Evolutionary conservation across 148 eudicot species (phyloP).

Genomic region (Dysphania ambrosioides): DNA sequence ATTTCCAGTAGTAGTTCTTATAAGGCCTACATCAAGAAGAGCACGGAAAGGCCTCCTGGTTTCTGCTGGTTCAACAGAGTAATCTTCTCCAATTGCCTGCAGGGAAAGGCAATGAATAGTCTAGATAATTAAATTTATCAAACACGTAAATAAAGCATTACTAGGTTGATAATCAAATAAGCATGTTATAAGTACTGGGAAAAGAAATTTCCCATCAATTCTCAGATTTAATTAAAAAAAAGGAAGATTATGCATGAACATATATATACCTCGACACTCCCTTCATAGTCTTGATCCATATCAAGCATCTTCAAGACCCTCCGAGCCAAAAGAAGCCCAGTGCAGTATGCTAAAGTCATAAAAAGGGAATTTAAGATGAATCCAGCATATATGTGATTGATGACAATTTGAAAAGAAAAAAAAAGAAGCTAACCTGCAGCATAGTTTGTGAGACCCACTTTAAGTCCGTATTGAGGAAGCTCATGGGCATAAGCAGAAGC

Average conservation of each 20-base stretch:
- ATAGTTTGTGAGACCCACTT: conserved; percentile 73
- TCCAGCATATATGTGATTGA: not conserved
- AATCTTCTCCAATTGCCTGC: conserved; percentile 82
- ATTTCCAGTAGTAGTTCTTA: conserved; percentile 73
- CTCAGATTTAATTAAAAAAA: not conserved
- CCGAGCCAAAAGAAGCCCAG: conserved; percentile 72
- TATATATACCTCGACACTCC: conserved; percentile 59
- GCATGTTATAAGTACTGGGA: not conserved
- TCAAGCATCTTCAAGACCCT: conserved; percentile 64
- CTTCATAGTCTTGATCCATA: conserved; percentile 69
- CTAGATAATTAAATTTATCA: not conserved
- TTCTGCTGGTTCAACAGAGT: conserved; percentile 75
- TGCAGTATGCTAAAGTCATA: conserved; percentile 53
- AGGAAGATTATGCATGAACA: not conserved
- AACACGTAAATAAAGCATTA: too few species aligned
- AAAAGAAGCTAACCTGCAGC: conserved; percentile 49
- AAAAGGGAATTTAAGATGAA: not conserved
- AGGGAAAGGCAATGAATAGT: not conserved
- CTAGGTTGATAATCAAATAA: not conserved
- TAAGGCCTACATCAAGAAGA: conserved; percentile 77
- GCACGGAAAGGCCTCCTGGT: conserved; percentile 88
- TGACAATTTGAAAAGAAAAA: not conserved
- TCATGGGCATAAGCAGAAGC: conserved; percentile 78
- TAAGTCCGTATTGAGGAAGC: conserved; percentile 69
- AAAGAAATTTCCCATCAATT: not conserved